Evolutionary conservation across 345 rosid genomes (phyloP), one percentile per base, ranked within the genome.

Genomic region (Salix suchowensis): DNA sequence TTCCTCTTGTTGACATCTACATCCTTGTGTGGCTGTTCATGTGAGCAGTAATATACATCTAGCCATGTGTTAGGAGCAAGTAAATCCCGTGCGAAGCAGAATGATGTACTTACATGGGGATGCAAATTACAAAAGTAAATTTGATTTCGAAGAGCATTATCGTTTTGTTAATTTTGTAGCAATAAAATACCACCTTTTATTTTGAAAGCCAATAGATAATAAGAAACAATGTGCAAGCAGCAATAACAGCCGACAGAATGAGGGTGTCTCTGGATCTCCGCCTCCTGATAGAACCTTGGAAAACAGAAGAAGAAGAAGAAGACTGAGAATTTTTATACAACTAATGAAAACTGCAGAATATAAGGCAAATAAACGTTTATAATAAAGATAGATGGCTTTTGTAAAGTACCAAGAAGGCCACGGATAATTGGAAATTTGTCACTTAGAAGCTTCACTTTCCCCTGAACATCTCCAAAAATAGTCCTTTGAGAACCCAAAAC

Each of bases 151-250:
- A 78, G 69, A 82, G 55, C 76, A 70, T 16, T 39, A 39, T 48
- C 71, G 72, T 77, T 68, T 76, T 76, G 26, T 61, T 70, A 65
- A 66, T 74, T 36, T 12, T 15, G 16, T 67, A 40, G 76, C 52
- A 37, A 30, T 65, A 67, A 30, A 54, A 72, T 74, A 23, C 12
- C 60, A 64, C 34, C 26, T 44, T 77, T 84, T 83, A 96, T 79
- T 96, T 94, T 10, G 98, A 94, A 77, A 92, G 92, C 97, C 99
- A 92, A 79, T 94, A 92, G 86, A 96, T 86, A 62, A 94, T 88
- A 79, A 92, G 90, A 85, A 96, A 94, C 87, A 96, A 82, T 37
- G 94, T 94, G 84, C 99, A 94, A 76, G 89, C 97, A 52, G 97
- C 97, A 19, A 94, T 94, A 1, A 94, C 99, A 23, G 96, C 97